Base-by-base conservation (phyloP, 1,139 yeast species). In the Taphrina deformans region DNA sequence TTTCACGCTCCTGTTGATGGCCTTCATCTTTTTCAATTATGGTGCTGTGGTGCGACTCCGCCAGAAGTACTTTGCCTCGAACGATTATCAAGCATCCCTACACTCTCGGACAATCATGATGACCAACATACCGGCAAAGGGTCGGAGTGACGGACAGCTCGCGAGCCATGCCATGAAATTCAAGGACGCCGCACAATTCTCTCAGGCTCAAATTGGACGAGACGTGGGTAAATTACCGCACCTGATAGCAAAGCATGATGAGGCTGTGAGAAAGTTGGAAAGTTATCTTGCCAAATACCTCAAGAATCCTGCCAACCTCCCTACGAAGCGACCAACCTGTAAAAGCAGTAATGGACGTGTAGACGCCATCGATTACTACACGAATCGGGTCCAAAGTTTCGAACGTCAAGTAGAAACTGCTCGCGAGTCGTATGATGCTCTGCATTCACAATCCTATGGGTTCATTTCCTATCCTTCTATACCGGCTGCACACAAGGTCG, bases 101-200 rank as follows among this genome's bases (percentile, higher is more conserved):
- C 71, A 71, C 59, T 72, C 74, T 69, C 70, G 80, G 14, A 75
- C 80, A 0, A 65, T 77, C 41, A 70, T 78, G 68, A 69, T 76
- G 12, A 71, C 74, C 4, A 79, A 77, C 65, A 65, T 78, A 10
- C 75, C 79, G 2, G 68, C 68, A 27, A 67, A 69, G 18, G 68
- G 67, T 38, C 70, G 73, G 1, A 69, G 75, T 1, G 72, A 72
- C 18, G 67, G 68, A 0, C 79, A 77, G 3, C 62, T 78, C 23
- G 66, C 65, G 12, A 65, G 65, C 14, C 68, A 75, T 3, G 67
- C 73, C 64, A 55, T 62, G 46, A 51, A 62, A 41, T 62, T 63
- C 45, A 65, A 66, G 51, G 67, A 67, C 45, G 65, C 66, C 26
- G 66, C 68, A 14, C 70, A 71, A 14, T 68, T 73, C 31, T 71